Percentiles rank a stretch among this genome's conserved stretches.
phyloP scores from a whole-genome alignment of 805 yeast species.

The Metschnikowia kunwiensis region DNA sequence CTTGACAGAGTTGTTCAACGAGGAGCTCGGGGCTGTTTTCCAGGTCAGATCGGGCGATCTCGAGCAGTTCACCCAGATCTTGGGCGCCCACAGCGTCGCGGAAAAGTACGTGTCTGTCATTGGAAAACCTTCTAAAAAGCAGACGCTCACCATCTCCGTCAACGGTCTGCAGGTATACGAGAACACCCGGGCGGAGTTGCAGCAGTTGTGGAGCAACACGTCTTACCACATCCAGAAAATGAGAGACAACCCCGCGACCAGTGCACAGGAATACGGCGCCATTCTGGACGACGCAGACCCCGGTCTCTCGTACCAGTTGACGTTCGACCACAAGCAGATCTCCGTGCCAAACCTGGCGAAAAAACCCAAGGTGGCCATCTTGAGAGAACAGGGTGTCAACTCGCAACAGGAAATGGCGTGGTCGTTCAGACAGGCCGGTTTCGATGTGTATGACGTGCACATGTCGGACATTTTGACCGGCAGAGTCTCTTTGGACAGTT shows the following conservation, averaged over 20 bases:
- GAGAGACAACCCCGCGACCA: conserved; percentile 90
- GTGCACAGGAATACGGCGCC: conserved; percentile 77
- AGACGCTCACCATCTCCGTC: conserved; percentile 45
- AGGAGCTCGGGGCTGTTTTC: conserved; percentile 96
- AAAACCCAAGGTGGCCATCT: conserved; percentile 88
- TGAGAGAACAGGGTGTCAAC: conserved; percentile 98
- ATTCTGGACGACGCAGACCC: conserved; percentile 83
- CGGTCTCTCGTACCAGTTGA: conserved; percentile 78
- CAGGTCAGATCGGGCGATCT: conserved; percentile 62
- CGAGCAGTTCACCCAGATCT: conserved; percentile 51
- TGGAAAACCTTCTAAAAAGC: conserved; percentile 63
- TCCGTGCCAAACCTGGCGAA: conserved; percentile 31
- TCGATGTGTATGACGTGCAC: conserved; percentile 90
- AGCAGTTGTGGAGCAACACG: conserved; percentile 82
- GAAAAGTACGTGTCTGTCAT: conserved; percentile 54
- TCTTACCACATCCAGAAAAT: conserved; percentile 86
- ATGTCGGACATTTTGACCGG: conserved; percentile 89
- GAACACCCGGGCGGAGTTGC: conserved; percentile 65
- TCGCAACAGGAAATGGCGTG: conserved; percentile 99
- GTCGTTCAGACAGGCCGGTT: conserved; percentile 93
- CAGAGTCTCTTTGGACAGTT: conserved; percentile 65
- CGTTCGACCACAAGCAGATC: conserved; percentile 59
- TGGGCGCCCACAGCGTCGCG: conserved; percentile 57
- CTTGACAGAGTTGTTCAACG: conserved; percentile 70
- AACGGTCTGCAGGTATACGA: conserved; percentile 47